Conservation (phyloP, 1,284 basidiomycete species). For the Lignosus rhinocerotis region DNA sequence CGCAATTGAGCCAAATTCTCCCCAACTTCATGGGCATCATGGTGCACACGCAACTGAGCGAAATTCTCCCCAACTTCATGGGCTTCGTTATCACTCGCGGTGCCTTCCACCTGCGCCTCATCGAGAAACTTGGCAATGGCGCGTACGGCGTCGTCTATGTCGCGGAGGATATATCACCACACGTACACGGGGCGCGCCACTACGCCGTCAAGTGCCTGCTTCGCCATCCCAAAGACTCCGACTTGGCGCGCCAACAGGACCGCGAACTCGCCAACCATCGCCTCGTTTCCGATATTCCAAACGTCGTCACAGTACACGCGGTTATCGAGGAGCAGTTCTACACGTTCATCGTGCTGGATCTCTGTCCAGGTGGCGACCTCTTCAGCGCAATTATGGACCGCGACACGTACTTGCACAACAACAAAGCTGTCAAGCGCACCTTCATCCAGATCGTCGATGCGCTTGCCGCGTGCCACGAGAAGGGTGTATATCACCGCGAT, state of each 20-base stretch:
- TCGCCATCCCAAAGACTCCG: constrained; percentile 59
- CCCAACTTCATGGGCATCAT: constrained; percentile 30
- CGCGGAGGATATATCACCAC: constrained; percentile 41
- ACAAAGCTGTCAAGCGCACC: constrained; percentile 46
- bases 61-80: constrained; percentile 30
- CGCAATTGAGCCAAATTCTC: constrained; percentile 30
- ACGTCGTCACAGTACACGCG: constrained; percentile 58
- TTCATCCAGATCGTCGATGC: constrained; percentile 65
- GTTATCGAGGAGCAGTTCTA: constrained; percentile 57
- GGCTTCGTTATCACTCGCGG: constrained; percentile 25
- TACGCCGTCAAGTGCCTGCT: constrained; percentile 68
- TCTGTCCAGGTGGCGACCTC: constrained; percentile 62
- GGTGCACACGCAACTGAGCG: constrained; percentile 25
- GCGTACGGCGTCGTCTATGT: constrained; percentile 72
- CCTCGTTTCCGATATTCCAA: constrained; percentile 54
- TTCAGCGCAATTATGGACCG: constrained; percentile 64
- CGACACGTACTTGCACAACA: constrained; percentile 46
- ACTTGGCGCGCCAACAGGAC: constrained; percentile 41
- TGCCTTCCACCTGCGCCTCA: constrained; percentile 37
- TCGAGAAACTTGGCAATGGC: constrained; percentile 58
- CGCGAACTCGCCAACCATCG: constrained; percentile 46
- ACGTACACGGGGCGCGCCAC: constrained; percentile 26
- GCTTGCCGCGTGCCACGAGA: constrained; percentile 57
- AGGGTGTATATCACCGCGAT: constrained; percentile 68
- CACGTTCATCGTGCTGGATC: constrained; percentile 63